These are phyloP conservation scores for Gamsiella multidivaricata DNA, from an alignment of 192 early-diverging fungal species.

Conservation along the genomic window DNA sequence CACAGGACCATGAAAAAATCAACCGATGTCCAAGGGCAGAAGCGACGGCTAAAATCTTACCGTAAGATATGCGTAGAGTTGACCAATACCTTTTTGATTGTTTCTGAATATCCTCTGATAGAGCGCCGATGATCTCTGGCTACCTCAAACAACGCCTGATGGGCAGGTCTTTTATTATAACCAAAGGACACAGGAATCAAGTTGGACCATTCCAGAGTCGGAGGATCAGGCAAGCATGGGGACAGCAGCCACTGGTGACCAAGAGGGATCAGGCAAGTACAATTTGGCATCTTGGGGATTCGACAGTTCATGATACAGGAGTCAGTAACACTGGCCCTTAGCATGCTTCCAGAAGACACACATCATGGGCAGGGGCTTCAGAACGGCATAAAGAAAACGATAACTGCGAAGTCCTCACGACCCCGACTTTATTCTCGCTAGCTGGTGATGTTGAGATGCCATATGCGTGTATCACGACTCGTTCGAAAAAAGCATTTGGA, in stretches of 20 bases:
- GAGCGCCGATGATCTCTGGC: slow-evolving; percentile 55
- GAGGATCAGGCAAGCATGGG: slow-evolving; percentile 31
- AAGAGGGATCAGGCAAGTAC: slow-evolving; percentile 32
- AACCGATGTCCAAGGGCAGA: too few species aligned
- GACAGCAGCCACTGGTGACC: slow-evolving; percentile 20
- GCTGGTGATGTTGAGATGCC: too few species aligned
- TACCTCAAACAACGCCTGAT: slow-evolving; percentile 60
- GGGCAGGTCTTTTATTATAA: slow-evolving; percentile 62
- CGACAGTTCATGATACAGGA: neutral
- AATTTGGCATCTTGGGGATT: neutral
- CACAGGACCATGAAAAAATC: too few species aligned
- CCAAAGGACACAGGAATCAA: slow-evolving; percentile 52
- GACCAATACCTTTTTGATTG: neutral
- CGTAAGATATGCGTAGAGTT: neutral
- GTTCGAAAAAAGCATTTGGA: too few species aligned
- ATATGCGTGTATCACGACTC: too few species aligned
- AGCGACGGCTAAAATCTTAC: too few species aligned
- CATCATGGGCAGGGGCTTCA: too few species aligned
- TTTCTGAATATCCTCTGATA: neutral
- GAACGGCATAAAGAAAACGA: too few species aligned
- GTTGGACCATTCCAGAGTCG: slow-evolving; percentile 52
- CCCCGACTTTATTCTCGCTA: too few species aligned
- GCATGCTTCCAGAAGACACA: too few species aligned
- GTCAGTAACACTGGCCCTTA: too few species aligned
- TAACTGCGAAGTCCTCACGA: too few species aligned